Conservation (phyloP, 176 grass and related monocot species). For the Cenchrus americanus region DNA sequence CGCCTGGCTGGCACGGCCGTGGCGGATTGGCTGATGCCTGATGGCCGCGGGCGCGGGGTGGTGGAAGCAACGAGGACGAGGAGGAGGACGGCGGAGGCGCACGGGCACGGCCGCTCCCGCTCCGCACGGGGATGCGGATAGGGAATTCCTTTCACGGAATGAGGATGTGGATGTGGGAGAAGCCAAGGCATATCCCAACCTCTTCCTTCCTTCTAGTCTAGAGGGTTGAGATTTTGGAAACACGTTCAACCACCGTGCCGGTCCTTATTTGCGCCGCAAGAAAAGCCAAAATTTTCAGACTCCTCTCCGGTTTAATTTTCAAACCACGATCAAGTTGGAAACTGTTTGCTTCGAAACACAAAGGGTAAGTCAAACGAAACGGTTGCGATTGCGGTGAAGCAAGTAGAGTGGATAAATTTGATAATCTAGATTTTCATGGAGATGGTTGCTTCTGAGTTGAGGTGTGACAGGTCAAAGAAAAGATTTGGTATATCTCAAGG, state of each 20-base stretch:
- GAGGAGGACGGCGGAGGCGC: not conserved
- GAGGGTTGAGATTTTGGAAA: not conserved
- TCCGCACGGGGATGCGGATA: not conserved
- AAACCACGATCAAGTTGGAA: not conserved
- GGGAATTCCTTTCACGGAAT: constrained; percentile 27
- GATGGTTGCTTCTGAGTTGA: not conserved
- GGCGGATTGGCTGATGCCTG: constrained; percentile 40
- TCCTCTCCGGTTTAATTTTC: not conserved
- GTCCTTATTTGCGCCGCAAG: not conserved
- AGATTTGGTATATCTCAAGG: no score
- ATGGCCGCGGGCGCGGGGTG: constrained; percentile 4
- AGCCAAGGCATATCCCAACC: not conserved
- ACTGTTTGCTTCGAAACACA: not conserved
- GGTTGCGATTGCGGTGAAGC: not conserved
- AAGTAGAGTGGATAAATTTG: not conserved
- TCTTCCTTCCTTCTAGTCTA: not conserved
- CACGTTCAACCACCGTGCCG: not conserved
- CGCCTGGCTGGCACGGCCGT: constrained; percentile 26
- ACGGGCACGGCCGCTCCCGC: not conserved
- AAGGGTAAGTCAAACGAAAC: not conserved
- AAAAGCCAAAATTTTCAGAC: not conserved
- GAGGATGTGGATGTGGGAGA: not conserved
- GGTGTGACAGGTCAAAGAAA: no score
- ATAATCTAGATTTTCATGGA: no score
- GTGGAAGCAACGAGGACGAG: constrained; percentile 40